Conservation (phyloP, 768 basidiomycete species). For the Chalciporus pseudorubinellus region DNA sequence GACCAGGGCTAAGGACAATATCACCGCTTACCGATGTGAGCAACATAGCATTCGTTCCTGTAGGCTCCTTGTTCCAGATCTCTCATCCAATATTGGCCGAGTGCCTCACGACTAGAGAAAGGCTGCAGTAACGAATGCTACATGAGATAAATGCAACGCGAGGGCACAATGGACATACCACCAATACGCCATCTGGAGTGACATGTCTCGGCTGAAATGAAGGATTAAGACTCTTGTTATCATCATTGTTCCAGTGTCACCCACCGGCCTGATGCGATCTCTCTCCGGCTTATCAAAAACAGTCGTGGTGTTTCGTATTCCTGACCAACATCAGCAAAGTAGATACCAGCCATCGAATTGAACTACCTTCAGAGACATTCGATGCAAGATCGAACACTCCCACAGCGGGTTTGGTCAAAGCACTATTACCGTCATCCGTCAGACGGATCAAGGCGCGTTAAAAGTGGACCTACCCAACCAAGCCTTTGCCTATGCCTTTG, state of each 20-base stretch:
- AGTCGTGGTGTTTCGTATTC: slow-evolving; percentile 97
- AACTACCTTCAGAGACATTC: slow-evolving; percentile 84
- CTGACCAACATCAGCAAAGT: slow-evolving; percentile 37
- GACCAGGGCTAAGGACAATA: slow-evolving; percentile 2
- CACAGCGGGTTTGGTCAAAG: slow-evolving; percentile 93
- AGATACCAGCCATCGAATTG: not conserved
- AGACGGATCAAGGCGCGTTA: not conserved
- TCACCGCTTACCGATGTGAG: slow-evolving; percentile 73
- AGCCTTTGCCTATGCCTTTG: slow-evolving; percentile 95
- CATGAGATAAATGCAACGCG: not conserved
- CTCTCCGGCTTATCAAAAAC: slow-evolving; percentile 92
- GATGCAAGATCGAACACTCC: slow-evolving; percentile 96
- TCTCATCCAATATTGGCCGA: slow-evolving; percentile 96
- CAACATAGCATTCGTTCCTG: slow-evolving; percentile 82
- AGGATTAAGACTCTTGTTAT: not conserved
- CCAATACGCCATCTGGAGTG: slow-evolving; percentile 82
- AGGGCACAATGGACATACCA: slow-evolving; percentile 55
- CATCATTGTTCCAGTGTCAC: slow-evolving; percentile 22
- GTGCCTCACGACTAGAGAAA: slow-evolving; percentile 84
- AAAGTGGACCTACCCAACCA: slow-evolving; percentile 69
- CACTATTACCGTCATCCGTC: slow-evolving; percentile 42
- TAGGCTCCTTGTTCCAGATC: slow-evolving; percentile 89
- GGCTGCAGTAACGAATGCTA: slow-evolving; percentile 52
- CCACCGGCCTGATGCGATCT: slow-evolving; percentile 79
- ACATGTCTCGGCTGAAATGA: slow-evolving; percentile 74